Base-by-base conservation (phyloP, 768 basidiomycete species). In the Dioszegia aurantiaca region DNA sequence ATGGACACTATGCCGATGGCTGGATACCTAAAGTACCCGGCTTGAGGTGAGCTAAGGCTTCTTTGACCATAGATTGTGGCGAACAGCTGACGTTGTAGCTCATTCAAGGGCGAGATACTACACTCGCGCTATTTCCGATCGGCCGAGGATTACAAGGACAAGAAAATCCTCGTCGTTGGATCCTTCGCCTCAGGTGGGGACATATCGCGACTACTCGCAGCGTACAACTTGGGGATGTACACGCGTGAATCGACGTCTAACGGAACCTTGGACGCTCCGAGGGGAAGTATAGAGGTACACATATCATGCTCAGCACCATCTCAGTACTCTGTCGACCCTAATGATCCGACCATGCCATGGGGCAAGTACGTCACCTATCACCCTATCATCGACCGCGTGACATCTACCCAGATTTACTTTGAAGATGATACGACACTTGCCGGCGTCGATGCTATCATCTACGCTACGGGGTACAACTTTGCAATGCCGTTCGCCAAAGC, bases 381-480 rank as follows among this genome's bases (percentile, higher is more conserved):
- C 54, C 61, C 70, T 21, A 33, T 72, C 27, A 72, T 72, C 21
- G 61, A 58, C 0, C 61, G 58, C 30, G 26, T 28, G 16, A 21
- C 14, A 23, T 17, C 33, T 4, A 40, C 31, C 24, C 19, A 21
- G 12, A 71, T 78, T 27, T 61, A 70, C 43, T 73, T 78, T 45
- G 57, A 57, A 1, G 49, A 54, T 8, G 42, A 40, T 6, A 31
- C 41, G 8, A 28, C 30, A 2, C 31, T 57, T 6, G n/a, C 5
- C 0, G 69, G 69, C 17, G 65, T 78, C 19, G 76, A 79, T 26
- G 54, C 63, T 1, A 72, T 79, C 55, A 75, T 79, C 40, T 79
- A 72, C 60, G 79, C 78, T 2, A 79, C 79, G 0, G 79, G 79
- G 8, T 79, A 79, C 55, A 65, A 68, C 46, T 78, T 73, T 60